phyloP scores from a whole-genome alignment of 495 filamentous ascomycete species.

The Jackrogersella multiformis region DNA sequence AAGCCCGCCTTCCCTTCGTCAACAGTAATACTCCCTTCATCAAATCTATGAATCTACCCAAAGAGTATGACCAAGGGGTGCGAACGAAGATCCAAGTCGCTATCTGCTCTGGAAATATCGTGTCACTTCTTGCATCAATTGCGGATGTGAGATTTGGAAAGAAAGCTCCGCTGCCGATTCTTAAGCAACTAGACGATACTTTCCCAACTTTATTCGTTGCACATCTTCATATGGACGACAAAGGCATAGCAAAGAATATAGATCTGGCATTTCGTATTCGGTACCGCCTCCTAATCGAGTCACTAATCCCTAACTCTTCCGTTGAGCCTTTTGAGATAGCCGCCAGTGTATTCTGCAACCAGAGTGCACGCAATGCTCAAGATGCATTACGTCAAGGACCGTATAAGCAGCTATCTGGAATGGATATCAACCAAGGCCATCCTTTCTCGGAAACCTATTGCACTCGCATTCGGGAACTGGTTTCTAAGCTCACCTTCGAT shows the following conservation, averaged over 20 bases:
- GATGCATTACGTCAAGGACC: constrained; percentile 27
- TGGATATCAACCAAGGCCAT: constrained; percentile 12
- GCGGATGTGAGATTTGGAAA: constrained; percentile 15
- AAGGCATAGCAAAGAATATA: not conserved
- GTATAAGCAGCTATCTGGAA: constrained; percentile 26
- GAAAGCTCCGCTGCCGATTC: constrained; percentile 7
- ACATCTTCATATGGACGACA: not conserved
- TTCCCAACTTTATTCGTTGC: constrained; percentile 24
- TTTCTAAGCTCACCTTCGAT: constrained; percentile 6
- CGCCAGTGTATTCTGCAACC: constrained; percentile 31
- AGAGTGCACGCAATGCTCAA: constrained; percentile 1
- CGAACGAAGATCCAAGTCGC: constrained; percentile 20
- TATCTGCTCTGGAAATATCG: constrained; percentile 36
- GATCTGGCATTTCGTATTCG: constrained; percentile 37
- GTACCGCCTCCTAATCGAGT: constrained; percentile 26
- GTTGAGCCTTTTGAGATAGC: constrained; percentile 25
- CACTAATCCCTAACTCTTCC: constrained; percentile 7
- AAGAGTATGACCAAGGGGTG: constrained; percentile 12
- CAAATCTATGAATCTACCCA: constrained; percentile 22
- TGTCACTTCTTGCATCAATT: constrained; percentile 38
- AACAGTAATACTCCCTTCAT: constrained; percentile 27
- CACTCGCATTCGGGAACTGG: constrained; percentile 15
- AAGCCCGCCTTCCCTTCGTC: constrained; percentile 31
- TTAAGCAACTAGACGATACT: constrained; percentile 34
- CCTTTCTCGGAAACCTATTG: not conserved